Base-by-base conservation (phyloP, 257 asterid genomes). In the Prunella vulgaris region DNA sequence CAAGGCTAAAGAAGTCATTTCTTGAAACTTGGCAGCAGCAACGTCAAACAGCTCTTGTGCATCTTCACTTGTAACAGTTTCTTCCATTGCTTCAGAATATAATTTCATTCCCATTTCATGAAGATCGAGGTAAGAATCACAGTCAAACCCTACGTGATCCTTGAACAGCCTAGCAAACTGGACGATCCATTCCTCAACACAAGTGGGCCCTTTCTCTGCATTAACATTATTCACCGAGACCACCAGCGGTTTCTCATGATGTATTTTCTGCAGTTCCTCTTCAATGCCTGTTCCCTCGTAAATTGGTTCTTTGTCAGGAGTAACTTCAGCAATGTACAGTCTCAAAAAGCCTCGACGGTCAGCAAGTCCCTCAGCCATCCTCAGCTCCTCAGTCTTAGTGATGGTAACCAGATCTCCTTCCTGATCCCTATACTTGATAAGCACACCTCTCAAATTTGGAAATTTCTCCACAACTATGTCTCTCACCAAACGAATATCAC, bases 371-470 rank as follows among this genome's bases (percentile, higher is more conserved):
- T 92, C 97, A 30, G 92, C 98, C 71, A 84, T 69, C 83, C 98
- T 84, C 69, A 92, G 87, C 88, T 92, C 98, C 60, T 90, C 96
- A 60, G 85, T 83, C 1, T 89, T 90, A 4, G 97, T 92, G 80
- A 92, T 86, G 22, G 98, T 92, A 56, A 92, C 84, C 84, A 92
- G 79, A 74, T 92, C 98, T 30, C 98, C 97, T 70, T 92, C 98
- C 73, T 82, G 91, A 79, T 92, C 98, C 82, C 82, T 88, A 35
- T 90, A 90, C 86, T 92, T 92, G 72, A 92, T 84, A 60, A 92
- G 90, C 67, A 84, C 95, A 14, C 95, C 98, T 79, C 84, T 87
- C 81, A 92, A 77, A 70, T 76, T 83, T 0, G 95, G 93, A 74
- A 82, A 92, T 53, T 91, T 89, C 76, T 88, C 92, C 17, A 83